These are phyloP conservation scores for Setomelanomma holmii DNA, from an alignment of 2,329 filamentous ascomycete species.

Conservation along the genomic window DNA sequence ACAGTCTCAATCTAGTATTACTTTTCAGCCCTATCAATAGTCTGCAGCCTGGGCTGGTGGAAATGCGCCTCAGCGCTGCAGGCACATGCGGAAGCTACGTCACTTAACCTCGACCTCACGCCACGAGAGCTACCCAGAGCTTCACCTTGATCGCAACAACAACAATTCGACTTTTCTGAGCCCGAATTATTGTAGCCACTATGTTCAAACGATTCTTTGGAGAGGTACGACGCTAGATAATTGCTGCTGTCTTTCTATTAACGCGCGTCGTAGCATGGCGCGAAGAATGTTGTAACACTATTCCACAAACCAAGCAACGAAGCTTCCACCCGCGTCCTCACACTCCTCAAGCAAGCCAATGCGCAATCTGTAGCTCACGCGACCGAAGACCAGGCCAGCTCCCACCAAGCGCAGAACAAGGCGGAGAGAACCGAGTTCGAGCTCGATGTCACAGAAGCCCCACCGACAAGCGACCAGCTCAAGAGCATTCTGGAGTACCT, in stretches of 20 bases:
- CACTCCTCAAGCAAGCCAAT: conserved; percentile 80
- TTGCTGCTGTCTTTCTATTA: neutral
- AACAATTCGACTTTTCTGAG: neutral
- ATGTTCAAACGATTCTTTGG: conserved; percentile 58
- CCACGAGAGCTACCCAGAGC: neutral
- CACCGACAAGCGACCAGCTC: conserved; percentile 83
- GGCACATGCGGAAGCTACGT: conserved; percentile 33
- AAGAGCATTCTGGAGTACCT: conserved; percentile 85
- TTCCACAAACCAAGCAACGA: conserved; percentile 85
- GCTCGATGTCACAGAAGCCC: conserved; percentile 79
- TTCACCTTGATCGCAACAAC: conserved; percentile 7
- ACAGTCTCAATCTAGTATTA: too few species aligned
- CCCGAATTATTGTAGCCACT: conserved; percentile 15
- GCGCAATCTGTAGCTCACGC: conserved; percentile 71
- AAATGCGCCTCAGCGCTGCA: conserved; percentile 10
- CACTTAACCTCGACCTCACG: conserved; percentile 23
- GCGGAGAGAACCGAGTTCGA: conserved; percentile 76
- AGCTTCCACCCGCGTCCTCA: conserved; percentile 75
- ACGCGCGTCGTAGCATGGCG: conserved; percentile 45
- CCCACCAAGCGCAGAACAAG: conserved; percentile 67
- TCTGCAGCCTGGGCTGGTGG: neutral
- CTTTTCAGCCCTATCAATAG: too few species aligned
- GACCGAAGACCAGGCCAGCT: conserved; percentile 76
- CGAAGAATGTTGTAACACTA: conserved; percentile 86
- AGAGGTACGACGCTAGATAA: conserved; percentile 46